phyloP scores from a whole-genome alignment of 805 yeast genomes.

The Ogataea zsoltii region DNA sequence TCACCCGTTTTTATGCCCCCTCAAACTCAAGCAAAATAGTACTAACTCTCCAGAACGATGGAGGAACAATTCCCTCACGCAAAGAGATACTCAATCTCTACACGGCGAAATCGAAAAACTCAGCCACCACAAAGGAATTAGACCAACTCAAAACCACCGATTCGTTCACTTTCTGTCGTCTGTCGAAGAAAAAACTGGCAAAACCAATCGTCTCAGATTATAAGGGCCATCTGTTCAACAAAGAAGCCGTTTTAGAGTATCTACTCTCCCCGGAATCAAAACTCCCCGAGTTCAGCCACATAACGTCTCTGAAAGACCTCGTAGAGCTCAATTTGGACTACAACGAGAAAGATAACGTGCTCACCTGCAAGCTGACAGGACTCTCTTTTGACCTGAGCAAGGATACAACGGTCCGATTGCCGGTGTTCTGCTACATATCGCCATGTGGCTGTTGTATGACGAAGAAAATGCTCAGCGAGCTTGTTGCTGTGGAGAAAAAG shows the following conservation, averaged over 20 bases:
- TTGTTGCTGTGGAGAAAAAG: slow-evolving; percentile 12
- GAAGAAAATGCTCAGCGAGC: slow-evolving; percentile 30
- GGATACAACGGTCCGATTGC: slow-evolving; percentile 9
- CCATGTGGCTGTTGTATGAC: slow-evolving; percentile 47
- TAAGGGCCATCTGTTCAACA: slow-evolving; percentile 64
- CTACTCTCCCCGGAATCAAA: slow-evolving; percentile 39
- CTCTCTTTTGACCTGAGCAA: slow-evolving; percentile 38
- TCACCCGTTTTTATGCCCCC: no score
- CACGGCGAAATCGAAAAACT: slow-evolving; percentile 9
- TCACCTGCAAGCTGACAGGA: slow-evolving; percentile 42
- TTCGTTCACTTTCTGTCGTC: slow-evolving; percentile 49
- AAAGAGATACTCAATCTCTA: slow-evolving; percentile 44
- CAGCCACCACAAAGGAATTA: slow-evolving; percentile 16
- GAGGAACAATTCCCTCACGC: slow-evolving; percentile 68
- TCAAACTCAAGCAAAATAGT: neutral
- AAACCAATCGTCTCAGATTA: slow-evolving; percentile 67
- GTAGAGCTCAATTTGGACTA: slow-evolving; percentile 33
- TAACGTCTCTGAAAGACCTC: slow-evolving; percentile 31
- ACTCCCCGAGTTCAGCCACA: slow-evolving; percentile 29
- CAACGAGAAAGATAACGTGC: slow-evolving; percentile 16
- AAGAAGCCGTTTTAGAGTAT: slow-evolving; percentile 60
- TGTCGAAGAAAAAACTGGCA: slow-evolving; percentile 44
- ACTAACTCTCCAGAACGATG: slow-evolving; percentile 50
- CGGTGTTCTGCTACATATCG: slow-evolving; percentile 44
- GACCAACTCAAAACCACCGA: slow-evolving; percentile 28